These are phyloP conservation scores for Cardamine resedifolia DNA, from an alignment of 345 rosid species.

Conservation along the genomic window DNA sequence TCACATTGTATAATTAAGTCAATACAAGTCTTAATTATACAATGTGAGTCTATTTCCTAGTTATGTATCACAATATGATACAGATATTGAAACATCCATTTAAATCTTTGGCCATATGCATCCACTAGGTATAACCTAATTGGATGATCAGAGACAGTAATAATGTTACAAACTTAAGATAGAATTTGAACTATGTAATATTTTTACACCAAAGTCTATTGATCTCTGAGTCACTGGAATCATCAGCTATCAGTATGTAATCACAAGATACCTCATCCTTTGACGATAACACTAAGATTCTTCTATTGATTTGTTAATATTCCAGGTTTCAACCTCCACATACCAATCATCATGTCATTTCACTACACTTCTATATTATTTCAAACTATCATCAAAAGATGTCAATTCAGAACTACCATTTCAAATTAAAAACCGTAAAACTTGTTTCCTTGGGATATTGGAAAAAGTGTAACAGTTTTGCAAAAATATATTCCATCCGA, in stretches of 20 bases:
- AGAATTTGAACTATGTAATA: not conserved
- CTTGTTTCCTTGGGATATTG: not conserved
- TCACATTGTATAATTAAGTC: not conserved
- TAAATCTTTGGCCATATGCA: slow-evolving; percentile 69
- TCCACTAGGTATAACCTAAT: slow-evolving; percentile 66
- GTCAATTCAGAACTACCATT: not conserved
- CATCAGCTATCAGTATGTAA: not conserved
- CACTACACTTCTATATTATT: too few species aligned
- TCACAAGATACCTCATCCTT: not conserved
- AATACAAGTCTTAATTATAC: too few species aligned
- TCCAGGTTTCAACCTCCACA: not conserved
- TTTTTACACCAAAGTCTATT: not conserved
- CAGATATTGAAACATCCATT: slow-evolving; percentile 66
- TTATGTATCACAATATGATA: too few species aligned
- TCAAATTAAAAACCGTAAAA: not conserved
- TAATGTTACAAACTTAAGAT: not conserved
- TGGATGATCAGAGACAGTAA: not conserved
- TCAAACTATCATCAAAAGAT: not conserved
- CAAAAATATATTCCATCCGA: not conserved
- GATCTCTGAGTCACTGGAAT: not conserved
- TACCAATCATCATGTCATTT: not conserved
- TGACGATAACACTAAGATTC: too few species aligned
- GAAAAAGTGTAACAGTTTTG: not conserved
- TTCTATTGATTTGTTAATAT: not conserved
- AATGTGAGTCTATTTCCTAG: too few species aligned